phyloP scores from a whole-genome alignment of 2,329 filamentous ascomycete species.

The Biscogniauxia marginata region DNA sequence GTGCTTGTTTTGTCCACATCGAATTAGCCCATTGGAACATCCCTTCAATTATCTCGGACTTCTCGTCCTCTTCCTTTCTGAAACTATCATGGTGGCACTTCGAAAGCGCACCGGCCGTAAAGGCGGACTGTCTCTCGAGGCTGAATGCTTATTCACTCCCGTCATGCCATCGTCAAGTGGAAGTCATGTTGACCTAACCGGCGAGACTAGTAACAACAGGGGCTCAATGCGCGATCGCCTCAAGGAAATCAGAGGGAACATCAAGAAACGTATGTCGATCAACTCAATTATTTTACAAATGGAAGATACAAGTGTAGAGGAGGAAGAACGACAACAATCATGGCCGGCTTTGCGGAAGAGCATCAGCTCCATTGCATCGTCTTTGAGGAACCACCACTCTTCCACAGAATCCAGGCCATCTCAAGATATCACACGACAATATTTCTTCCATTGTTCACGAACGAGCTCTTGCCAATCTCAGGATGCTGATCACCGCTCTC shows the following conservation, averaged over 20 bases:
- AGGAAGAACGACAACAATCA: conserved; percentile 4
- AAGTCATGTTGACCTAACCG: neutral
- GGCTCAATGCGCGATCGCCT: conserved; percentile 15
- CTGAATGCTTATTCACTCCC: neutral
- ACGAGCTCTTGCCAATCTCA: conserved; percentile 4
- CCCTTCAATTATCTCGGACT: conserved; percentile 1
- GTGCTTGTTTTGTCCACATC: neutral
- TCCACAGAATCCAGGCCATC: conserved; percentile 10
- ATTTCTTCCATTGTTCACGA: conserved; percentile 7
- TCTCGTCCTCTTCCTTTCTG: conserved; percentile 2
- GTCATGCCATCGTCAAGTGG: neutral
- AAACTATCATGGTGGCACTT: conserved; percentile 8
- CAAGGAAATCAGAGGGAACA: conserved; percentile 6
- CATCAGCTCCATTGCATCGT: conserved; percentile 24
- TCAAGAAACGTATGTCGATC: neutral
- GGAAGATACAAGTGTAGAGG: conserved; percentile 1
- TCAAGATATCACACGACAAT: conserved; percentile 4
- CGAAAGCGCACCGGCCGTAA: conserved; percentile 4
- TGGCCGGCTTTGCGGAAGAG: conserved; percentile 22
- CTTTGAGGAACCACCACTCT: conserved; percentile 14
- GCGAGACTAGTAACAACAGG: neutral
- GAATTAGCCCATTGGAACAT: neutral
- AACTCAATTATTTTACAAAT: neutral
- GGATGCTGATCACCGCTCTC: conserved; percentile 6
- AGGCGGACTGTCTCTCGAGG: neutral